phyloP scores from a whole-genome alignment of 805 yeast genomes.

The Candida awuae region DNA sequence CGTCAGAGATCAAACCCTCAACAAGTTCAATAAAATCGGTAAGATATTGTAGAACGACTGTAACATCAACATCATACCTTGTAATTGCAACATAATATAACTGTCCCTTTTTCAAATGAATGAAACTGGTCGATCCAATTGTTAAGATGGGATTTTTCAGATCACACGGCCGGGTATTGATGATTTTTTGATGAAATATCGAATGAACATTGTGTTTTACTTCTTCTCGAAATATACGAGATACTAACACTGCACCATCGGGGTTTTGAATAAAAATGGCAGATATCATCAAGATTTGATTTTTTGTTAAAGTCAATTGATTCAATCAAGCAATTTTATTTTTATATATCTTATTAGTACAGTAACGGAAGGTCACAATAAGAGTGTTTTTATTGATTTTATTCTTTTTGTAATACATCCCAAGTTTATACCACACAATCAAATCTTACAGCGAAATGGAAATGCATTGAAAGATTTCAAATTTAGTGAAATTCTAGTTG shows the following conservation, averaged over 20 bases:
- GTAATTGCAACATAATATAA: constrained; percentile 87
- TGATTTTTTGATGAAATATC: constrained; percentile 87
- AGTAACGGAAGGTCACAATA: no score
- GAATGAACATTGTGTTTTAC: constrained; percentile 74
- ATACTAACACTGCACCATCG: constrained; percentile 77
- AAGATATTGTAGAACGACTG: constrained; percentile 70
- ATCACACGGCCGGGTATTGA: constrained; percentile 44
- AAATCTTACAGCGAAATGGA: no score
- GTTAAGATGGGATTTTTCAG: constrained; percentile 66
- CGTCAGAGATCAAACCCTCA: constrained; percentile 29
- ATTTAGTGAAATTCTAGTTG: no score
- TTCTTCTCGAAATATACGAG: constrained; percentile 66
- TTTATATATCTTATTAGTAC: no score
- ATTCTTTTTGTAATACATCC: no score
- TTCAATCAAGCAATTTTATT: neutral
- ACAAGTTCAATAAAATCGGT: constrained; percentile 52
- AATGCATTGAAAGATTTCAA: no score
- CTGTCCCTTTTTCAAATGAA: constrained; percentile 55
- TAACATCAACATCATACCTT: constrained; percentile 80
- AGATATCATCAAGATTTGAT: constrained; percentile 50
- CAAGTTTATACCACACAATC: no score
- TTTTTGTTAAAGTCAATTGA: constrained; percentile 1
- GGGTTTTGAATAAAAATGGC: constrained; percentile 73
- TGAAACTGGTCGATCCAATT: constrained; percentile 85
- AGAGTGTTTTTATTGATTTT: no score